phyloP scores from a whole-genome alignment of 352 stramenopile genomes.

The Elongisporangium prolatum region DNA sequence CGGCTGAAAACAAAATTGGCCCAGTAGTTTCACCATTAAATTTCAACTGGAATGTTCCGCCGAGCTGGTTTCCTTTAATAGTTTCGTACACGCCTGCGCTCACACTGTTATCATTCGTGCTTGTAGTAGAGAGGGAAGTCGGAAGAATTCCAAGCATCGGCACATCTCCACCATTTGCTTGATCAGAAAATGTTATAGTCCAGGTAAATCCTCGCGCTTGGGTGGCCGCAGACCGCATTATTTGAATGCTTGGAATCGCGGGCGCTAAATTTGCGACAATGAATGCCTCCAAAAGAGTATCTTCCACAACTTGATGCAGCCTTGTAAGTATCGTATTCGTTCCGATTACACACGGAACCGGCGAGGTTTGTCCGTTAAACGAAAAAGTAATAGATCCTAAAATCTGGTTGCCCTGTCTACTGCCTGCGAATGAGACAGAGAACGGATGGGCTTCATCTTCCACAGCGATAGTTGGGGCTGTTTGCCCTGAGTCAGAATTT shows the following conservation, averaged over 20 bases:
- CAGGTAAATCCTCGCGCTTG: slow-evolving; percentile 75
- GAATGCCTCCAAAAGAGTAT: slow-evolving; percentile 38
- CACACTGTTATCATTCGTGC: slow-evolving; percentile 26
- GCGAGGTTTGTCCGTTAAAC: slow-evolving; percentile 36
- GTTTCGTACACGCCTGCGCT: slow-evolving; percentile 59
- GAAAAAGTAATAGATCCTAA: slow-evolving; percentile 69
- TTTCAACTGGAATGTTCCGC: slow-evolving; percentile 90
- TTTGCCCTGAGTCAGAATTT: slow-evolving; percentile 18
- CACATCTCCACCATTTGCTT: slow-evolving; percentile 81
- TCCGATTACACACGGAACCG: slow-evolving; percentile 31
- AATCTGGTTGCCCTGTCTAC: slow-evolving; percentile 90
- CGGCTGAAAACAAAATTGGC: slow-evolving; percentile 84
- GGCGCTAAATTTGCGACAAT: slow-evolving; percentile 28
- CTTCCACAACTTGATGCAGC: slow-evolving; percentile 19
- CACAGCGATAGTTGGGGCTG: slow-evolving; percentile 20
- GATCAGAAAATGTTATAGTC: slow-evolving; percentile 67
- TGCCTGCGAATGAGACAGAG: slow-evolving; percentile 50
- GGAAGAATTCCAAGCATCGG: slow-evolving; percentile 16
- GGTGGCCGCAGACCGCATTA: slow-evolving; percentile 57
- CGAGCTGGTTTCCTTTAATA: slow-evolving; percentile 84
- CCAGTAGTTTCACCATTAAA: slow-evolving; percentile 93
- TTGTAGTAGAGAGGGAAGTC: slow-evolving; percentile 12
- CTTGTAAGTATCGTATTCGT: slow-evolving; percentile 27
- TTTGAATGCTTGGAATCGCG: slow-evolving; percentile 34
- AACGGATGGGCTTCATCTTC: slow-evolving; percentile 41